Conservation (phyloP, 2,329 filamentous ascomycete genomes). For the Neofusicoccum umdonicola region DNA sequence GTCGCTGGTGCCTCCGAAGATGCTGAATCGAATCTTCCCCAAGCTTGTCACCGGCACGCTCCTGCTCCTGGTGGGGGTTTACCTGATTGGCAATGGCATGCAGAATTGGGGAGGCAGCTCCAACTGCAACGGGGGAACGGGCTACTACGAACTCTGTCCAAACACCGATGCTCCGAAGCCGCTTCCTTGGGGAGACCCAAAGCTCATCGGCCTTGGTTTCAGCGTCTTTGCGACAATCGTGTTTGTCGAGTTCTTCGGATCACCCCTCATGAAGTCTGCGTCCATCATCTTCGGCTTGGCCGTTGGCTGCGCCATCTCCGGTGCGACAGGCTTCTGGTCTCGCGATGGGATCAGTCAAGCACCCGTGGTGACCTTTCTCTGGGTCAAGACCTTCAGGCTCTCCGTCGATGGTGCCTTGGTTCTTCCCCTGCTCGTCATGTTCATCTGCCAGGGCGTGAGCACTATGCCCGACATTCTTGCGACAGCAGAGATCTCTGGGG, state of each 20-base stretch:
- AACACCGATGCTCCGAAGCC: constrained; percentile 24
- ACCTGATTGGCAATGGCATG: constrained; percentile 27
- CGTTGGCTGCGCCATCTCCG: constrained; percentile 29
- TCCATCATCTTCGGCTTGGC: constrained; percentile 29
- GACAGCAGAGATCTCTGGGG: constrained; percentile 27
- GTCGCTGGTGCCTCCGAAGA: constrained; percentile 28
- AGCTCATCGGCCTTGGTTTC: constrained; percentile 29
- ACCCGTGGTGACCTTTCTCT: constrained; percentile 27
- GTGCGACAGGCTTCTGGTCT: constrained; percentile 29
- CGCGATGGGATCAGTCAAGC: constrained; percentile 23
- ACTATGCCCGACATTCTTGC: constrained; percentile 39
- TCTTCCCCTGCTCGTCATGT: constrained; percentile 30
- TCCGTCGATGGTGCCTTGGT: constrained; percentile 30
- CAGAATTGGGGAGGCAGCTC: constrained; percentile 31
- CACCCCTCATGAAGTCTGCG: constrained; percentile 30
- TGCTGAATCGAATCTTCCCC: constrained; percentile 27
- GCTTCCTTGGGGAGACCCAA: constrained; percentile 33
- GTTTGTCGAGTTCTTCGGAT: constrained; percentile 27
- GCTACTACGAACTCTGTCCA: constrained; percentile 29
- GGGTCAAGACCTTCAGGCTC: constrained; percentile 29
- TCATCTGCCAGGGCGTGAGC: constrained; percentile 28
- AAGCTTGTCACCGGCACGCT: constrained; percentile 29
- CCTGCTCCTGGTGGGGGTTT: constrained; percentile 27
- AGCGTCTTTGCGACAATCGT: constrained; percentile 30
- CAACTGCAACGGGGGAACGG: constrained; percentile 28